These are phyloP conservation scores for Aulographum hederae DNA, from an alignment of 2,329 filamentous ascomycete genomes.

Conservation along the genomic window DNA sequence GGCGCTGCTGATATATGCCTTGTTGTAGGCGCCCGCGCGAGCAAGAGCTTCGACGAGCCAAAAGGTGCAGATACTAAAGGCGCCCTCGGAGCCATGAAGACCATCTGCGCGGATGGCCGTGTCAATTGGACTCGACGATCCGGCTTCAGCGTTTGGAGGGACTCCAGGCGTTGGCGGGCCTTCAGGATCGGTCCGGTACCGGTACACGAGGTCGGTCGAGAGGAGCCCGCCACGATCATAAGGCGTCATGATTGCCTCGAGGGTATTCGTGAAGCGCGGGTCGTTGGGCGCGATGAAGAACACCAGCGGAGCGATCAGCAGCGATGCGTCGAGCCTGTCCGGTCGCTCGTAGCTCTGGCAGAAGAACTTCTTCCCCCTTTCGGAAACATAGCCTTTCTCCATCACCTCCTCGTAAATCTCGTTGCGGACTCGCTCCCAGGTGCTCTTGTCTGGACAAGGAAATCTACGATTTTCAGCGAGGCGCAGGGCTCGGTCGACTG, in stretches of 20 bases:
- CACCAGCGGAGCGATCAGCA: conserved; percentile 59
- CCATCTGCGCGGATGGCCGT: conserved; percentile 5
- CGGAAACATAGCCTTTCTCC: conserved; percentile 57
- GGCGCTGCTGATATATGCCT: conserved; percentile 40
- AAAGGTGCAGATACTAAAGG: conserved; percentile 69
- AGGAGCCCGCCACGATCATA: conserved; percentile 61
- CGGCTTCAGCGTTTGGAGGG: conserved; percentile 2
- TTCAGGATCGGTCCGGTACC: conserved; percentile 52
- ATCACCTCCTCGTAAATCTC: conserved; percentile 57
- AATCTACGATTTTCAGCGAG: conserved; percentile 59
- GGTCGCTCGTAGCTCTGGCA: conserved; percentile 59
- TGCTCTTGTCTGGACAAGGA: conserved; percentile 49
- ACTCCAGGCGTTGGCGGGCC: conserved; percentile 9
- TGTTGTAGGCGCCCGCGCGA: conserved; percentile 36
- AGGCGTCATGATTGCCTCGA: conserved; percentile 52
- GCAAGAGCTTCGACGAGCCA: conserved; percentile 69
- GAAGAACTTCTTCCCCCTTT: conserved; percentile 52
- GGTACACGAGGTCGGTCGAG: conserved; percentile 56
- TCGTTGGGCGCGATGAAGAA: conserved; percentile 68
- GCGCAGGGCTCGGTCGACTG: conserved; percentile 56
- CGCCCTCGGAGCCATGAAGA: conserved; percentile 59
- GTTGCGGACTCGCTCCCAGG: conserved; percentile 51
- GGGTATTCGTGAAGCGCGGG: conserved; percentile 52
- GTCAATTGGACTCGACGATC: conserved; percentile 5
- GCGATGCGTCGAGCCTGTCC: conserved; percentile 53